Evolutionary conservation across 208 protist species (phyloP).

Genomic region (Porcisia deanei): DNA sequence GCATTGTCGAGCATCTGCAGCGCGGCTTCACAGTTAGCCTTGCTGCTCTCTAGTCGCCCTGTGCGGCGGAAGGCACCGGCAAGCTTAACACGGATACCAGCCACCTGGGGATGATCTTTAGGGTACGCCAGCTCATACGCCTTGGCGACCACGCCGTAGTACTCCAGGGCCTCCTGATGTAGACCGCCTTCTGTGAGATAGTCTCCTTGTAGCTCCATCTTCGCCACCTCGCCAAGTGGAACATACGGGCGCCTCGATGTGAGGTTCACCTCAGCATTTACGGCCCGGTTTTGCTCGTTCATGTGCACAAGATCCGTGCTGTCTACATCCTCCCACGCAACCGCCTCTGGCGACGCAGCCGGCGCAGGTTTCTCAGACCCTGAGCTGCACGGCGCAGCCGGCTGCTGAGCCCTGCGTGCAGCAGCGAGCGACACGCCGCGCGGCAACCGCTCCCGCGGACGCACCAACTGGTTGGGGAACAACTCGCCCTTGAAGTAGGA

Average conservation of each 20-base stretch:
- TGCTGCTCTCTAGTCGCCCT: constrained; percentile 63
- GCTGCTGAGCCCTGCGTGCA: constrained; percentile 21
- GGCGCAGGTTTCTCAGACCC: neutral
- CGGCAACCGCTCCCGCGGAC: constrained; percentile 53
- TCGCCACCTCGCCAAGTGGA: constrained; percentile 80
- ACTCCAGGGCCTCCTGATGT: constrained; percentile 86
- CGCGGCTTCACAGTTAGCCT: constrained; percentile 55
- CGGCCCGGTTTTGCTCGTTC: constrained; percentile 25
- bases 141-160: constrained; percentile 89
- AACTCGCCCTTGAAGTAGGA: constrained; percentile 80
- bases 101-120: constrained; percentile 56
- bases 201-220: constrained; percentile 87
- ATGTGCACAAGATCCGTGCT: constrained; percentile 65
- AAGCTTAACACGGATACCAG: constrained; percentile 81
- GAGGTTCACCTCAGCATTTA: neutral
- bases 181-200: constrained; percentile 83
- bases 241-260: constrained; percentile 59
- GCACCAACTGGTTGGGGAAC: constrained; percentile 81
- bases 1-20: constrained; percentile 70
- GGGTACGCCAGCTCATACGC: constrained; percentile 86
- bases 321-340: constrained; percentile 66
- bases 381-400: neutral
- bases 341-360: constrained; percentile 3
- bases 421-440: constrained; percentile 29
- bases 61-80: constrained; percentile 80